phyloP scores from a whole-genome alignment of 495 filamentous ascomycete species.

The Penicillium paxilli region DNA sequence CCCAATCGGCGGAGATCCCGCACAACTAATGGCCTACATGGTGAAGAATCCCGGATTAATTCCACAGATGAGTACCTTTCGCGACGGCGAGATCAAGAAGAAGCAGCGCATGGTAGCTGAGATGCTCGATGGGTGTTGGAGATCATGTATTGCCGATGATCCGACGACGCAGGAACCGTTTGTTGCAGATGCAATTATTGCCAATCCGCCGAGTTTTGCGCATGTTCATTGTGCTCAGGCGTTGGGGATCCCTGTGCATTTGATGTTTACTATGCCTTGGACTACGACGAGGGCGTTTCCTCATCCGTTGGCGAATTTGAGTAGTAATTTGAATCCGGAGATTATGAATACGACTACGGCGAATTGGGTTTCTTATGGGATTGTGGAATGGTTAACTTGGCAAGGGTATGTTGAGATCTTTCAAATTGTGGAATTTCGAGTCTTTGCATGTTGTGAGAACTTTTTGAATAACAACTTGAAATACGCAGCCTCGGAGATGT shows the following conservation, averaged over 20 bases:
- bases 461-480: neutral
- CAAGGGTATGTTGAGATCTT: conserved; percentile 51
- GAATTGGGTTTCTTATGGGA: conserved; percentile 59
- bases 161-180: conserved; percentile 42
- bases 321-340: conserved; percentile 27
- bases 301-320: conserved; percentile 57
- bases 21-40: conserved; percentile 59
- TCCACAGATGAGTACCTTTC: conserved; percentile 39
- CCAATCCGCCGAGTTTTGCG: conserved; percentile 67
- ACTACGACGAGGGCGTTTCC: conserved; percentile 55
- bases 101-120: conserved; percentile 45
- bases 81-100: conserved; percentile 38
- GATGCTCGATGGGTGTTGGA: conserved; percentile 58
- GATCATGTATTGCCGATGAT: conserved; percentile 17
- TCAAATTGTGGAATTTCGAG: too few species aligned
- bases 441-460: neutral
- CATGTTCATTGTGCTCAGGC: conserved; percentile 65
- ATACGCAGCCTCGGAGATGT: conserved; percentile 55
- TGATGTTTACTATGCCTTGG: conserved; percentile 70
- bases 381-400: conserved; percentile 68
- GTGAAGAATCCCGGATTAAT: conserved; percentile 51
- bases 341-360: conserved; percentile 44
- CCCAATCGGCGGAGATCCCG: conserved; percentile 60
- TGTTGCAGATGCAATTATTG: conserved; percentile 66
- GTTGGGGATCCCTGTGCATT: conserved; percentile 59